These are phyloP conservation scores for Gracilaria caudata DNA, from an alignment of 23 red algal genomes.

Conservation along the genomic window DNA sequence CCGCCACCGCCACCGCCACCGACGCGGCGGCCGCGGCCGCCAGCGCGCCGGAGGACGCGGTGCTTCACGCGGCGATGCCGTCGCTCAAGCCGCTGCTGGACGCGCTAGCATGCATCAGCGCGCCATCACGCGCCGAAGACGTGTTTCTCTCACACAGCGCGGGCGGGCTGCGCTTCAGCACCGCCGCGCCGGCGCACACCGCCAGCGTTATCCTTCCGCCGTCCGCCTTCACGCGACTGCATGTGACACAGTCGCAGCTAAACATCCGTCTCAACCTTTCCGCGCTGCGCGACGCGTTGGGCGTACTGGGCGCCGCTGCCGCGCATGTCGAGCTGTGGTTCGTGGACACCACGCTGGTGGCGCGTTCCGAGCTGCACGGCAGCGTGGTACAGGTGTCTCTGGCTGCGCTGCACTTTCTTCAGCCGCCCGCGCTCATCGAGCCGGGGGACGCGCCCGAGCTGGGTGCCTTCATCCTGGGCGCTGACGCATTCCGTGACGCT, in stretches of 20 bases:
- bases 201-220: conserved; percentile 54
- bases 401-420: not conserved
- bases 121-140: conserved; percentile 29
- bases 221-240: conserved; percentile 34
- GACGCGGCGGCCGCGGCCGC: not conserved
- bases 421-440: not conserved
- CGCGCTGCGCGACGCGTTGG: conserved; percentile 43
- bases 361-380: conserved; percentile 6
- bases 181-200: not conserved
- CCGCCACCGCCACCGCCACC: not conserved
- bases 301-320: conserved; percentile 23
- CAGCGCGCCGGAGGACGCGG: not conserved
- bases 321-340: conserved; percentile 25
- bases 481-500: conserved; percentile 56
- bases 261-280: conserved; percentile 45
- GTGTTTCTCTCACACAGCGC: conserved; percentile 23
- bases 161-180: conserved; percentile 16
- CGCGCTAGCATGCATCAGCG: conserved; percentile 52
- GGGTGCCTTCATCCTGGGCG: conserved; percentile 27
- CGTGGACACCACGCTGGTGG: conserved; percentile 11
- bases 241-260: not conserved
- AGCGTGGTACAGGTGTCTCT: not conserved
- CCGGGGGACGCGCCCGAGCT: conserved; percentile 12
- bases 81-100: conserved; percentile 43
- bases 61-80: conserved; percentile 29